These are phyloP conservation scores for Coprinopsis marcescibilis DNA, from an alignment of 768 basidiomycete species.

Conservation along the genomic window DNA sequence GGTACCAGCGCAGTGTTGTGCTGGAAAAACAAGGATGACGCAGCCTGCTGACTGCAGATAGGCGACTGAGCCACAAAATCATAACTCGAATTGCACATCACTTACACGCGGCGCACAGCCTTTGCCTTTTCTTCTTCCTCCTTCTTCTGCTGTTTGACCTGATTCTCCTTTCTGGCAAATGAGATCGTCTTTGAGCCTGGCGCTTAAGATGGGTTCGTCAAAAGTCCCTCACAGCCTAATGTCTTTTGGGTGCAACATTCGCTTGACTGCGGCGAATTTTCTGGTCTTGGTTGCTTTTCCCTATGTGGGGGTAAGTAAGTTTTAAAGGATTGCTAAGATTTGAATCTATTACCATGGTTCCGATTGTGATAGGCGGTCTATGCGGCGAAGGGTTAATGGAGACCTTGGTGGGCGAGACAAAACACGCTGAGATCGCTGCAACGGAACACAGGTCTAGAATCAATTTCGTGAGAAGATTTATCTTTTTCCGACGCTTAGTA, in stretches of 20 bases:
- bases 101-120: conserved; percentile 74
- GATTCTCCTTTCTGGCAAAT: conserved; percentile 78
- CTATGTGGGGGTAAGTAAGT: conserved; percentile 71
- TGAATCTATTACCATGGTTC: conserved; percentile 43
- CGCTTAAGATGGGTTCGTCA: conserved; percentile 2
- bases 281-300: conserved; percentile 90
- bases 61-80: conserved; percentile 8
- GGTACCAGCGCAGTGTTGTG: conserved; percentile 96
- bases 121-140: conserved; percentile 77
- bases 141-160: conserved; percentile 83
- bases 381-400: too few relatives aligned
- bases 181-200: conserved; percentile 7
- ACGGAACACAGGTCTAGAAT: too few relatives aligned
- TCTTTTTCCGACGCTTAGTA: too few relatives aligned
- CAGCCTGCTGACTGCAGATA: conserved; percentile 81
- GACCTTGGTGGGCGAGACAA: background rate
- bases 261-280: conserved; percentile 92
- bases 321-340: conserved; percentile 93
- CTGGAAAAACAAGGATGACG: conserved; percentile 90
- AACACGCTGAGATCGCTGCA: too few relatives aligned
- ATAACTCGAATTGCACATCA: conserved; percentile 15
- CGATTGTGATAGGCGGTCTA: too few relatives aligned
- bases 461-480: too few relatives aligned
- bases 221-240: conserved; percentile 67
- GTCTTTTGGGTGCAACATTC: conserved; percentile 90